Evolutionary conservation across 352 stramenopile species (phyloP), one percentile per base, ranked within the genome.

Genomic region (Pythium chondricola): DNA sequence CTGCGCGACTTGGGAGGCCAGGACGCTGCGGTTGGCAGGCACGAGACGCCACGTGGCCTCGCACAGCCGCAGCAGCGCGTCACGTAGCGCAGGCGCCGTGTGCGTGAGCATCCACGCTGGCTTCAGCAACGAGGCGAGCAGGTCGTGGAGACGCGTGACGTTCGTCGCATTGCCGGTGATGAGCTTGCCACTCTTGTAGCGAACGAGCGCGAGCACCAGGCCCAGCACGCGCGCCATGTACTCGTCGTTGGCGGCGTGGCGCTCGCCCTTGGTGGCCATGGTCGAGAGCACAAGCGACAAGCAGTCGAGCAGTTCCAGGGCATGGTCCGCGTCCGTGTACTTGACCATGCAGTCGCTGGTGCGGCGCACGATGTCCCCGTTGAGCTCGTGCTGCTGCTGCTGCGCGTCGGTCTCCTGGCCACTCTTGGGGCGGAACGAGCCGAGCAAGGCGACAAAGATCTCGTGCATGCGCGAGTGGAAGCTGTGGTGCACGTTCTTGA

Each of bases 401-500:
- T 61, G 51, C 6, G 63, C 51, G 25, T 56, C 27, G 16, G 31
- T 33, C 21, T 50, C 52, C 24, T 58, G 39, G 8, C 30, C 50
- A 14, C 66, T 37, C 22, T 77, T 87, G 0, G 83, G 76, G 16
- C 78, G 61, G 48, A 95, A 93, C 6, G 82, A 69, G 3, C 71
- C 63, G 2, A 95, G 64, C 35, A 95, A 47, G 21, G 85, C 79
- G 4, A 84, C 48, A 33, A 93, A 67, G 27, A 93, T 71, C 18
- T 92, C 80, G 21, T 65, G 58, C 83, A 90, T 93, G 20, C 84
- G 67, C 37, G 83, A 93, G 61, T 95, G 83, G 60, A 95, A 93
- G 1, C 82, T 74, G 48, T 86, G 69, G 40, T 83, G 83, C 11
- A 95, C 83, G 42, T 93, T 93, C 26, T 83, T 83, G 24, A 93